Conservation (phyloP, 139 green algal species). For the Chlamydomonas incerta region DNA sequence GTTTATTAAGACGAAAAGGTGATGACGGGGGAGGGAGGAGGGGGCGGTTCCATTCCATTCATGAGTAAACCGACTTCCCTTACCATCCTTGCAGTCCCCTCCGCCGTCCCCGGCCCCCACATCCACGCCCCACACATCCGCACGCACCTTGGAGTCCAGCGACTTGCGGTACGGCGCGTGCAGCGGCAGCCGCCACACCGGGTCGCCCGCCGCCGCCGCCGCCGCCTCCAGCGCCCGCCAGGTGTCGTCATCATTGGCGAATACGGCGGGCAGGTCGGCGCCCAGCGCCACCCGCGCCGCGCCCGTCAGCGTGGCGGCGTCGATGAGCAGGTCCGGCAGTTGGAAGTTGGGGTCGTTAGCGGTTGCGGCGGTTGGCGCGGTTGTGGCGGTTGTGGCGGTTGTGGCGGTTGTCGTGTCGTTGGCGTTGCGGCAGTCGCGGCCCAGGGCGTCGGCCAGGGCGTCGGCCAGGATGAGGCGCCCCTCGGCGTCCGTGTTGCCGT, state of each 20-base stretch:
- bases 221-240: constrained; percentile 58
- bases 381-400: constrained; percentile 24
- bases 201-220: constrained; percentile 56
- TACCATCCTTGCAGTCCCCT: no score
- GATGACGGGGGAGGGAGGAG: no score
- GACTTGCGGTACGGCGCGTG: constrained; percentile 54
- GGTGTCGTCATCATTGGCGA: constrained; percentile 58
- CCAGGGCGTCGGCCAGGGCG: constrained; percentile 49
- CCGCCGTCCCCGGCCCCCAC: no score
- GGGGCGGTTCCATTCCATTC: no score
- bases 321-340: constrained; percentile 73
- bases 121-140: no score
- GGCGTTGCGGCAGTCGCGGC: no score
- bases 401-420: background rate
- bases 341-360: no score
- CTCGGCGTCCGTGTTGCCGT: constrained; percentile 64
- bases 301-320: constrained; percentile 80
- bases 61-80: no score
- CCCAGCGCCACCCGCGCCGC: constrained; percentile 75
- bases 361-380: no score
- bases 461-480: constrained; percentile 77
- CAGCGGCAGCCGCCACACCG: constrained; percentile 78
- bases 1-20: no score
- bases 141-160: constrained; percentile 68
- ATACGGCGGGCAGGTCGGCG: constrained; percentile 72